These are phyloP conservation scores for Macrolepiota fuliginosa DNA, from an alignment of 768 basidiomycete species.

Conservation along the genomic window DNA sequence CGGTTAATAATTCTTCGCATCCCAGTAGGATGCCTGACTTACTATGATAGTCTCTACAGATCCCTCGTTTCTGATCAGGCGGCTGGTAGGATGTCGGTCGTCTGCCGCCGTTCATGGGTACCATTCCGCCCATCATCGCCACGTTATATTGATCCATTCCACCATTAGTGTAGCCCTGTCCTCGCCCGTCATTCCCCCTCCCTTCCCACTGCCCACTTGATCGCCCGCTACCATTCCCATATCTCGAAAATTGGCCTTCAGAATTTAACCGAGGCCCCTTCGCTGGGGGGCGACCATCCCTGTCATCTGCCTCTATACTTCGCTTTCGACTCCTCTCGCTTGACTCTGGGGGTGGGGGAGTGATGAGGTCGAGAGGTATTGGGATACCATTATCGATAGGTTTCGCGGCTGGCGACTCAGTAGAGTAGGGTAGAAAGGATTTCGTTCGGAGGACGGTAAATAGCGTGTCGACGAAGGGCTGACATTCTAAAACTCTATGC, in stretches of 20 bases:
- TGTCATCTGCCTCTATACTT: slow-evolving; percentile 58
- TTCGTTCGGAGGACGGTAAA: slow-evolving; percentile 84
- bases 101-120: slow-evolving; percentile 35
- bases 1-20: slow-evolving; percentile 1
- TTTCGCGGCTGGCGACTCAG: slow-evolving; percentile 40
- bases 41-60: slow-evolving; percentile 95
- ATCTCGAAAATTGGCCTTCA: slow-evolving; percentile 69
- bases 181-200: slow-evolving; percentile 29
- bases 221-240: slow-evolving; percentile 38
- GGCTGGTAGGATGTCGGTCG: slow-evolving; percentile 63
- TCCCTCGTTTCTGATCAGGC: slow-evolving; percentile 70
- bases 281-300: slow-evolving; percentile 52
- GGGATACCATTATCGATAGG: slow-evolving; percentile 68
- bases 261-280: slow-evolving; percentile 70
- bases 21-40: slow-evolving; percentile 30
- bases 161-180: slow-evolving; percentile 32
- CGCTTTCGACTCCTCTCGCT: slow-evolving; percentile 61
- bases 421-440: slow-evolving; percentile 76
- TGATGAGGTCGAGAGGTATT: slow-evolving; percentile 68
- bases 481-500: slow-evolving; percentile 46
- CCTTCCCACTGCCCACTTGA: slow-evolving; percentile 44
- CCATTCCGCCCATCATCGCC: slow-evolving; percentile 31
- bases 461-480: slow-evolving; percentile 78
- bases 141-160: slow-evolving; percentile 27
- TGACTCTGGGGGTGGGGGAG: slow-evolving; percentile 33